A percentile compares a stretch with the other conserved stretches of the same genome.
Conservation (phyloP, 495 filamentous ascomycete genomes). For the Pyrenopolyporus hunteri region DNA sequence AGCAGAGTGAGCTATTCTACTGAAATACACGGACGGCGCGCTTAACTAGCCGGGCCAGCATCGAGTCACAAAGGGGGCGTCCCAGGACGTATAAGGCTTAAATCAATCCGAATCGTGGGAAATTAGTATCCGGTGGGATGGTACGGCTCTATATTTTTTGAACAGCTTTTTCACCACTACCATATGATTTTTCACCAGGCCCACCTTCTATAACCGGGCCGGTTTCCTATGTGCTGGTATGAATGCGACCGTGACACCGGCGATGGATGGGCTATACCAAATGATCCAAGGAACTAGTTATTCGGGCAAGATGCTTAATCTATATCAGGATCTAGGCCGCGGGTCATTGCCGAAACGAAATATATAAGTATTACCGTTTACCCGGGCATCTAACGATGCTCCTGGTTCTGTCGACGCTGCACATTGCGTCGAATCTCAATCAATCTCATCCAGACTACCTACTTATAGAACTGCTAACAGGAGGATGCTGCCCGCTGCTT, state of each 20-base stretch:
- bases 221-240: neutral
- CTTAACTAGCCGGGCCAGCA: neutral
- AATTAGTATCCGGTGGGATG: constrained; percentile 26
- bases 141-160: neutral
- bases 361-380: constrained; percentile 21
- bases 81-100: neutral
- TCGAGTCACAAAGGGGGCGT: neutral
- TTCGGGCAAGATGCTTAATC: neutral
- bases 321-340: constrained; percentile 6
- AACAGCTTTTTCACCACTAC: neutral
- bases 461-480: neutral
- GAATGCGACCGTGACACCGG: constrained; percentile 7
- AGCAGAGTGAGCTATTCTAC: no score
- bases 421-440: neutral
- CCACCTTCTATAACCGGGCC: constrained; percentile 25
- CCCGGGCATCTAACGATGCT: neutral
- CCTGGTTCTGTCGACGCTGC: neutral
- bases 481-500: constrained; percentile 24
- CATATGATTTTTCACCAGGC: neutral
- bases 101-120: constrained; percentile 28
- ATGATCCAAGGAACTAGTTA: neutral
- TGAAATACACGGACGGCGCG: no score
- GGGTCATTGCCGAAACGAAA: neutral
- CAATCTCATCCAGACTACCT: neutral
- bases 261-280: neutral